A percentile compares a stretch with the other conserved stretches of the same genome.
Evolutionary conservation across 768 basidiomycete genomes (phyloP).

Genomic region (Paxillus rubicundulus): DNA sequence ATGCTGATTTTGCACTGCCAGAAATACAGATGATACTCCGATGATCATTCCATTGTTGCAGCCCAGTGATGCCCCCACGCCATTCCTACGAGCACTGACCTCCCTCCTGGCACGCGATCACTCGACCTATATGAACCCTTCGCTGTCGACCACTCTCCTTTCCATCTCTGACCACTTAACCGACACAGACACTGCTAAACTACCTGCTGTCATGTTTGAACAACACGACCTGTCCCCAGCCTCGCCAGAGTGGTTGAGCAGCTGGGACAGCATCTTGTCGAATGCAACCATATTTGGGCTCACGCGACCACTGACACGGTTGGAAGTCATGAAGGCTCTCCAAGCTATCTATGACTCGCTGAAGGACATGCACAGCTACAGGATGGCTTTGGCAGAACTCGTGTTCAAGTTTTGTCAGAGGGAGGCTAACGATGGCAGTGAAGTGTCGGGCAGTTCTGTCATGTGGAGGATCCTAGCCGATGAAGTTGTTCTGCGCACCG

Average conservation of each 20-base stretch:
- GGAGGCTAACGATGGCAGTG: conserved; percentile 27
- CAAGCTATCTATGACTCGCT: conserved; percentile 61
- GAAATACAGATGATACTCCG: conserved; percentile 45
- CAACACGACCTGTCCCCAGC: conserved; percentile 71
- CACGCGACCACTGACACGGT: conserved; percentile 49
- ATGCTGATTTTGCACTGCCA: conserved; percentile 21
- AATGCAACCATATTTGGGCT: conserved; percentile 44
- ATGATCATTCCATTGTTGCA: conserved; percentile 52
- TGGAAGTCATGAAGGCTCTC: conserved; percentile 55
- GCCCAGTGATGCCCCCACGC: conserved; percentile 54
- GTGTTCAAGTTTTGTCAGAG: conserved; percentile 51
- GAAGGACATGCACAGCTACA: conserved; percentile 66
- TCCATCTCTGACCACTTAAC: conserved; percentile 66
- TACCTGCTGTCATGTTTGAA: conserved; percentile 61
- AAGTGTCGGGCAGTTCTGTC: conserved; percentile 30
- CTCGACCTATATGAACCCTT: conserved; percentile 53
- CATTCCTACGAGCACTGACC: conserved; percentile 59
- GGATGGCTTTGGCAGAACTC: conserved; percentile 51
- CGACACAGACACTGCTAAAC: conserved; percentile 61
- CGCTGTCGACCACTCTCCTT: conserved; percentile 61
- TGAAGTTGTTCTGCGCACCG: conserved; percentile 57
- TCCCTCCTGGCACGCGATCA: conserved; percentile 64
- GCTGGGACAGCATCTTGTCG: conserved; percentile 60
- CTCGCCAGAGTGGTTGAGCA: conserved; percentile 65
- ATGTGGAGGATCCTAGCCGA: conserved; percentile 65